Conservation (phyloP, 306 rosid species). For the Quercus dentata region DNA sequence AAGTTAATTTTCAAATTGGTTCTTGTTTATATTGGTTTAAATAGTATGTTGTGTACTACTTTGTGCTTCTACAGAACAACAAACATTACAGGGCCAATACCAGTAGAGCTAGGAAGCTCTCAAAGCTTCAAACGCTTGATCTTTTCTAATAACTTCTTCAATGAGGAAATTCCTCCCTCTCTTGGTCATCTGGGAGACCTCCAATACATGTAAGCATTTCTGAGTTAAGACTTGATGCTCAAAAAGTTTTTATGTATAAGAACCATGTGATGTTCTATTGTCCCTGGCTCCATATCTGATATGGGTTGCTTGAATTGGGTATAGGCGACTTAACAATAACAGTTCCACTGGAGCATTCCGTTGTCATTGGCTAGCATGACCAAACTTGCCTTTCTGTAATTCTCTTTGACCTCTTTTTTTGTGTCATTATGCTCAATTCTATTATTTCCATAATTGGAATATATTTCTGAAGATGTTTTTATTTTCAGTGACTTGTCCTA, state of each 20-base stretch:
- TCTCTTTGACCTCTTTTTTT: slow-evolving; percentile 30
- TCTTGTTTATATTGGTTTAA: slow-evolving; percentile 2
- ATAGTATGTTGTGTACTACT: slow-evolving; percentile 17
- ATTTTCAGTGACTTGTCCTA: slow-evolving; percentile 77
- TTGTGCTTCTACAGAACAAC: slow-evolving; percentile 83
- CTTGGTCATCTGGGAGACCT: slow-evolving; percentile 69
- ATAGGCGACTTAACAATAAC: slow-evolving; percentile 95
- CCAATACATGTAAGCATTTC: slow-evolving; percentile 71
- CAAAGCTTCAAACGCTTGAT: slow-evolving; percentile 90
- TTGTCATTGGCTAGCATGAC: slow-evolving; percentile 83
- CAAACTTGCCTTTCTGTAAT: slow-evolving; percentile 83
- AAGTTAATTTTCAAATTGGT: slow-evolving; percentile 1
- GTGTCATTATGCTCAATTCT: slow-evolving; percentile 1
- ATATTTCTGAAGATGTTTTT: slow-evolving; percentile 21
- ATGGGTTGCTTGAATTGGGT: slow-evolving; percentile 17
- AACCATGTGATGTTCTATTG: not conserved
- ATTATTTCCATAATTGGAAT: slow-evolving; percentile 7
- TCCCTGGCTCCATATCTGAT: slow-evolving; percentile 18
- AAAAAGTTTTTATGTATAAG: not conserved
- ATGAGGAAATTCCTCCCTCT: slow-evolving; percentile 65
- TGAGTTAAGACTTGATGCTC: slow-evolving; percentile 11
- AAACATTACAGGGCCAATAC: slow-evolving; percentile 79
- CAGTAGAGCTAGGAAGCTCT: slow-evolving; percentile 69
- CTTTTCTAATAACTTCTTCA: slow-evolving; percentile 75
- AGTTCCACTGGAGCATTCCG: slow-evolving; percentile 73